Percentiles rank a stretch among this genome's conserved stretches.
Conservation (phyloP, 2,329 filamentous ascomycete genomes). For the Fusarium torulosum region DNA sequence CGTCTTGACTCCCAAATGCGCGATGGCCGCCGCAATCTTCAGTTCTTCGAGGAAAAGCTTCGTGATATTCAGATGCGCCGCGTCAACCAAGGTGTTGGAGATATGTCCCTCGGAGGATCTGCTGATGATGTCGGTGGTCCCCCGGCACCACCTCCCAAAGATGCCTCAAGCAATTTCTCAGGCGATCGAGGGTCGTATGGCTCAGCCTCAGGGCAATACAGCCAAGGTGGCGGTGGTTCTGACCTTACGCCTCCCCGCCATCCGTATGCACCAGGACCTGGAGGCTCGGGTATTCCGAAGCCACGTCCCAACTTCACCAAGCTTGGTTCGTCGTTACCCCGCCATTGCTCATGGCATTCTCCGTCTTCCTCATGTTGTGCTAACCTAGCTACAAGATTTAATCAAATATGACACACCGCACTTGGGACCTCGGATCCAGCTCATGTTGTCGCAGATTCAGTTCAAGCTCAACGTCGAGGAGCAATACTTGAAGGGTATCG, state of each 20-base stretch:
- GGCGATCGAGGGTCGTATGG: conserved; percentile 74
- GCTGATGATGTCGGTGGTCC: conserved; percentile 61
- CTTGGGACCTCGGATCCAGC: conserved; percentile 95
- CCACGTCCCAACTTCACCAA: conserved; percentile 93
- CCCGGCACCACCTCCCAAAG: conserved; percentile 80
- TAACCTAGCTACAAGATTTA: conserved; percentile 72
- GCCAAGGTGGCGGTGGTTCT: conserved; percentile 72
- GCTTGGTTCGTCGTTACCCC: conserved; percentile 73
- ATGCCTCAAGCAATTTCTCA: conserved; percentile 61
- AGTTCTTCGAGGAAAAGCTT: conserved; percentile 95
- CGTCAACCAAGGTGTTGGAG: conserved; percentile 75
- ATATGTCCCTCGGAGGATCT: conserved; percentile 69
- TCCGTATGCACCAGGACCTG: conserved; percentile 79
- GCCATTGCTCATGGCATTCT: conserved; percentile 5
- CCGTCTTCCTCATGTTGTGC: conserved; percentile 13
- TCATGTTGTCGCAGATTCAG: conserved; percentile 98
- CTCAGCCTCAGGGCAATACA: conserved; percentile 59
- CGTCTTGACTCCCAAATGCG: conserved; percentile 94
- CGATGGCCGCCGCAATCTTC: conserved; percentile 91
- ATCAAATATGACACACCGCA: conserved; percentile 99
- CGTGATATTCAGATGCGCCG: conserved; percentile 87
- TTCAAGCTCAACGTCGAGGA: conserved; percentile 99
- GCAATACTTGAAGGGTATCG: conserved; percentile 98
- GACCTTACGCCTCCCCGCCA: conserved; percentile 85
- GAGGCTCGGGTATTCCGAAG: conserved; percentile 75